Conservation (phyloP, 2,329 filamentous ascomycete genomes). For the Curvularia spicifera region DNA sequence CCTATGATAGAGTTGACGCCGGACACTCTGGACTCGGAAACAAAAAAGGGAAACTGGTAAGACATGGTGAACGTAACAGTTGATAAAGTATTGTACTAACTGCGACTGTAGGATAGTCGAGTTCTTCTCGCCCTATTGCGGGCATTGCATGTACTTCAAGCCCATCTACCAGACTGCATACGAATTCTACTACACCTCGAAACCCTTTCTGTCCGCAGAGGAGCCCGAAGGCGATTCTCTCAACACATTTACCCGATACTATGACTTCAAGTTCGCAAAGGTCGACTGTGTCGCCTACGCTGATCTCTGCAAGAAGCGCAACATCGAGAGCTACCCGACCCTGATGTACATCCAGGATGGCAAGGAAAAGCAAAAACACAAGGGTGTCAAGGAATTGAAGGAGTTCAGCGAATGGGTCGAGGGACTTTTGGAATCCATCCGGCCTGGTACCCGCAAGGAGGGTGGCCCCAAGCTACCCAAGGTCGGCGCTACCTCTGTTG, state of each 20-base stretch:
- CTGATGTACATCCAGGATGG: slow-evolving; percentile 84
- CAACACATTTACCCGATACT: slow-evolving; percentile 78
- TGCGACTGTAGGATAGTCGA: slow-evolving; percentile 51
- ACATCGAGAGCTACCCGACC: slow-evolving; percentile 74
- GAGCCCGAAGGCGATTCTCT: slow-evolving; percentile 57
- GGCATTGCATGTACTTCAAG: slow-evolving; percentile 79
- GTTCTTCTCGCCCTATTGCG: slow-evolving; percentile 60
- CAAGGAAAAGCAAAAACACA: slow-evolving; percentile 66
- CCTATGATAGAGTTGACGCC: slow-evolving; percentile 67
- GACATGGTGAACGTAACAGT: background rate
- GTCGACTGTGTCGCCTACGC: slow-evolving; percentile 86
- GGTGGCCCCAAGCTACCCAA: slow-evolving; percentile 72
- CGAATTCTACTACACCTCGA: slow-evolving; percentile 93
- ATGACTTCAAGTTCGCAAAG: slow-evolving; percentile 85
- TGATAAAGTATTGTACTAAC: background rate
- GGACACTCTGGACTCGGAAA: slow-evolving; percentile 63
- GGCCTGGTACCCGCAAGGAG: slow-evolving; percentile 78
- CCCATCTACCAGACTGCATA: slow-evolving; percentile 91
- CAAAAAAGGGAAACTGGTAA: slow-evolving; percentile 73
- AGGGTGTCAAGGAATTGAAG: slow-evolving; percentile 71
- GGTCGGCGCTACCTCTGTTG: slow-evolving; percentile 65
- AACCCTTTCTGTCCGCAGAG: slow-evolving; percentile 63
- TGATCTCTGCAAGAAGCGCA: slow-evolving; percentile 73
- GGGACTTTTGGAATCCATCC: slow-evolving; percentile 74
- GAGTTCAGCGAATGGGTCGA: slow-evolving; percentile 75